A percentile compares a stretch with the other conserved stretches of the same genome.
phyloP scores from a whole-genome alignment of 1,284 basidiomycete genomes.

The Ganoderma multipileum region DNA sequence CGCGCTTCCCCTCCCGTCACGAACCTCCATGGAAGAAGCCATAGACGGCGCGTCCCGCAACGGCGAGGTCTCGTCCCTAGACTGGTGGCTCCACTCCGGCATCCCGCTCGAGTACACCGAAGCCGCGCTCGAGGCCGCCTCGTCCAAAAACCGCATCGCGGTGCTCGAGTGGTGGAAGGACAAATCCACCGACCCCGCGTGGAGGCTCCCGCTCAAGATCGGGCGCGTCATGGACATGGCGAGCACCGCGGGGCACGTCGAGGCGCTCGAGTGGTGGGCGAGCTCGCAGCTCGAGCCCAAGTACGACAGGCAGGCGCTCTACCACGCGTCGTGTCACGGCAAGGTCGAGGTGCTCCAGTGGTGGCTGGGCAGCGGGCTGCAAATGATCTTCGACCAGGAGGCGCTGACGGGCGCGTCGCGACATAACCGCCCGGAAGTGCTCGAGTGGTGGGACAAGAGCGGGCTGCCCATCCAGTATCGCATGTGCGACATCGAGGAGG shows the following conservation, averaged over 20 bases:
- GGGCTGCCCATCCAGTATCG: slow-evolving; percentile 80
- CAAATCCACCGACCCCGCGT: slow-evolving; percentile 28
- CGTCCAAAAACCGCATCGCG: slow-evolving; percentile 71
- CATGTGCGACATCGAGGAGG: slow-evolving; percentile 87
- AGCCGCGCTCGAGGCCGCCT: slow-evolving; percentile 77
- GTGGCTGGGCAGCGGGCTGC: slow-evolving; percentile 81
- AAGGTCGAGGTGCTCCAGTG: slow-evolving; percentile 82
- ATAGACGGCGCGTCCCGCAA: slow-evolving; percentile 76
- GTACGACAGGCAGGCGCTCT: slow-evolving; percentile 77
- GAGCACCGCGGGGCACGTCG: slow-evolving; percentile 72
- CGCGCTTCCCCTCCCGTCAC: slow-evolving; percentile 57
- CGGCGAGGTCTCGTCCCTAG: slow-evolving; percentile 68
- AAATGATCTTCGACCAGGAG: slow-evolving; percentile 81
- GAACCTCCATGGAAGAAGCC: slow-evolving; percentile 62
- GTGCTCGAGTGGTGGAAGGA: slow-evolving; percentile 84
- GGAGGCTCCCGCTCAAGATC: slow-evolving; percentile 69
- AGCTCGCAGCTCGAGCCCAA: slow-evolving; percentile 75
- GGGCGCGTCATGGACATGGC: slow-evolving; percentile 85
- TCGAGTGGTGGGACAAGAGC: slow-evolving; percentile 86
- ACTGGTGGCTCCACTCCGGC: slow-evolving; percentile 73
- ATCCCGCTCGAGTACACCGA: slow-evolving; percentile 75
- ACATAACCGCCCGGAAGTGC: slow-evolving; percentile 79
- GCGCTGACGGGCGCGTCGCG: slow-evolving; percentile 78
- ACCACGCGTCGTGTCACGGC: slow-evolving; percentile 80
- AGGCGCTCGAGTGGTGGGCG: slow-evolving; percentile 84